These are phyloP conservation scores for Sporothrix phasma DNA, from an alignment of 2,329 filamentous ascomycete genomes.

Conservation along the genomic window DNA sequence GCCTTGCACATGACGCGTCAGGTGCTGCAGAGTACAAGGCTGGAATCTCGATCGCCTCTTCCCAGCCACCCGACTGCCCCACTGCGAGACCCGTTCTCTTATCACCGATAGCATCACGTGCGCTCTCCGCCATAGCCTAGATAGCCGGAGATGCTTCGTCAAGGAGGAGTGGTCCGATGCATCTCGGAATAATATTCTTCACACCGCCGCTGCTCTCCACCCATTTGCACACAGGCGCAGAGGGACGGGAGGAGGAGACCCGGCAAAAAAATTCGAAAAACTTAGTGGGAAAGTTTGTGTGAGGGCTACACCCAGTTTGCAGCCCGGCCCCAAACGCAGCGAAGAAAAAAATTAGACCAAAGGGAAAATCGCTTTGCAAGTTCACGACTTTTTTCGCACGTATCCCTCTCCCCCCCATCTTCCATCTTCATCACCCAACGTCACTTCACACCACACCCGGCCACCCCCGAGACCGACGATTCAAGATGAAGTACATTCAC, in stretches of 20 bases:
- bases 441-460: conserved; percentile 13
- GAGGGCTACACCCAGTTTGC: conserved; percentile 7
- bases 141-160: not conserved
- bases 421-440: conserved; percentile 16
- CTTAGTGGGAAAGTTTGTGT: conserved; percentile 14
- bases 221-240: not conserved
- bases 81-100: not conserved
- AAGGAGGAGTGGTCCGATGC: not conserved
- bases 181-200: conserved; percentile 5
- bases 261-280: conserved; percentile 15
- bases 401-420: conserved; percentile 2
- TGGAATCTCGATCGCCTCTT: not conserved
- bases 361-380: conserved; percentile 12
- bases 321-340: conserved; percentile 6
- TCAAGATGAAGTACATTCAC: conserved; percentile 99
- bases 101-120: not conserved
- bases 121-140: not conserved
- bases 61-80: not conserved
- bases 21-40: conserved; percentile 10
- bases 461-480: conserved; percentile 28
- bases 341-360: conserved; percentile 12
- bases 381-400: conserved; percentile 11
- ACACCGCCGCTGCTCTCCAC: not conserved
- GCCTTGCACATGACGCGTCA: conserved; percentile 7
- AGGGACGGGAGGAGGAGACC: not conserved